Evolutionary conservation across 2,329 filamentous ascomycete species (phyloP).

Genomic region (Chrysosporium queenslandicum): DNA sequence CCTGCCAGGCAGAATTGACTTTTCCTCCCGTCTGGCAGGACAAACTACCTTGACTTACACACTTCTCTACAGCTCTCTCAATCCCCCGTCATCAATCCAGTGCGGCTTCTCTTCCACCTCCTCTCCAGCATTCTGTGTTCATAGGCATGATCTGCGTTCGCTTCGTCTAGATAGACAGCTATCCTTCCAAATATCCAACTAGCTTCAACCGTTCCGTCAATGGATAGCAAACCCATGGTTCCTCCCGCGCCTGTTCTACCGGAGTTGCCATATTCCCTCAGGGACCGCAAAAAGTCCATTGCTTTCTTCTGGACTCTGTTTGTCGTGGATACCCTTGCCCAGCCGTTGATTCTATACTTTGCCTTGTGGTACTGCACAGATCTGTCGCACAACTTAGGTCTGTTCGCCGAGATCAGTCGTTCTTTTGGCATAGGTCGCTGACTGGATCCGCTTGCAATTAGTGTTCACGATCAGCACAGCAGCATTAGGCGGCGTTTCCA

Average conservation of each 20-base stretch:
- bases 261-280: slow-evolving; percentile 47
- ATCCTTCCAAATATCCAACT: background rate
- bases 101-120: background rate
- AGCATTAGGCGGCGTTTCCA: slow-evolving; percentile 33
- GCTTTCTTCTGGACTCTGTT: slow-evolving; percentile 51
- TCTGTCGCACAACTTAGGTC: slow-evolving; percentile 36
- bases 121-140: background rate
- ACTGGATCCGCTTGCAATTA: slow-evolving; percentile 14
- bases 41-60: too few relatives aligned
- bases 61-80: too few relatives aligned
- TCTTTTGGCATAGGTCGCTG: background rate
- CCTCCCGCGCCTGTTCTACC: slow-evolving; percentile 31
- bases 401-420: background rate
- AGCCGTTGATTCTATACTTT: slow-evolving; percentile 53
- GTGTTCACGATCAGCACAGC: slow-evolving; percentile 37
- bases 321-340: slow-evolving; percentile 48
- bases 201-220: slow-evolving; percentile 9
- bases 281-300: slow-evolving; percentile 46
- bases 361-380: slow-evolving; percentile 49
- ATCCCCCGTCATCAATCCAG: background rate
- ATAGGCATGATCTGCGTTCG: background rate
- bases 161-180: background rate
- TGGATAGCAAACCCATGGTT: slow-evolving; percentile 30
- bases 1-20: too few relatives aligned
- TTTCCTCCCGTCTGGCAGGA: too few relatives aligned